Conservation (phyloP, 1,284 basidiomycete species). For the Takashimella tepidaria region DNA sequence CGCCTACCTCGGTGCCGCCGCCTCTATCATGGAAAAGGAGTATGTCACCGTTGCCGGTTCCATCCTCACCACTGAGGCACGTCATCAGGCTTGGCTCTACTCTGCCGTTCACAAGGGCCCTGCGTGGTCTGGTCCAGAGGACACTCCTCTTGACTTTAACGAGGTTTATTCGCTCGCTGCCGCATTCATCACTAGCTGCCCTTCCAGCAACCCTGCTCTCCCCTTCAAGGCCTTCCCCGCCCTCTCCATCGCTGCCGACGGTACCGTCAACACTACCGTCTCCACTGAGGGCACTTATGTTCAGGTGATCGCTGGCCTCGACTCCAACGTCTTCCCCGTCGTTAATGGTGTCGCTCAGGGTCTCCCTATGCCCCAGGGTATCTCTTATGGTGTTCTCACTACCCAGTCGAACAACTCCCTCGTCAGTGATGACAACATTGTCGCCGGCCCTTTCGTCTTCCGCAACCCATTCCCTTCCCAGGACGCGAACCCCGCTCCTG, state of each 20-base stretch:
- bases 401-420: conserved; percentile 25
- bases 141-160: conserved; percentile 53
- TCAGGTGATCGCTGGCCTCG: conserved; percentile 43
- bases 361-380: conserved; percentile 46
- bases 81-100: conserved; percentile 50
- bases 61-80: conserved; percentile 60
- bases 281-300: conserved; percentile 37
- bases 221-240: conserved; percentile 50
- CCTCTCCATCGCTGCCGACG: conserved; percentile 44
- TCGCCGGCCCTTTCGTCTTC: conserved; percentile 44
- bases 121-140: conserved; percentile 57
- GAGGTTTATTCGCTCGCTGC: conserved; percentile 48
- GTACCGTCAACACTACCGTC: conserved; percentile 30
- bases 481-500: conserved; percentile 30
- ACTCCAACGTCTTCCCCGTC: conserved; percentile 25
- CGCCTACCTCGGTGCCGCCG: conserved; percentile 54
- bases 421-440: conserved; percentile 43
- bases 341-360: conserved; percentile 39
- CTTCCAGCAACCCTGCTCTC: conserved; percentile 45
- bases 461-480: conserved; percentile 30
- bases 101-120: conserved; percentile 51
- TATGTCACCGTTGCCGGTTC: conserved; percentile 58
- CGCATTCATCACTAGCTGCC: conserved; percentile 42
- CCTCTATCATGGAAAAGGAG: conserved; percentile 64
- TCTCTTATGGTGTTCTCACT: conserved; percentile 48